phyloP scores from a whole-genome alignment of 331 rosid species.

The Malus hybrid region DNA sequence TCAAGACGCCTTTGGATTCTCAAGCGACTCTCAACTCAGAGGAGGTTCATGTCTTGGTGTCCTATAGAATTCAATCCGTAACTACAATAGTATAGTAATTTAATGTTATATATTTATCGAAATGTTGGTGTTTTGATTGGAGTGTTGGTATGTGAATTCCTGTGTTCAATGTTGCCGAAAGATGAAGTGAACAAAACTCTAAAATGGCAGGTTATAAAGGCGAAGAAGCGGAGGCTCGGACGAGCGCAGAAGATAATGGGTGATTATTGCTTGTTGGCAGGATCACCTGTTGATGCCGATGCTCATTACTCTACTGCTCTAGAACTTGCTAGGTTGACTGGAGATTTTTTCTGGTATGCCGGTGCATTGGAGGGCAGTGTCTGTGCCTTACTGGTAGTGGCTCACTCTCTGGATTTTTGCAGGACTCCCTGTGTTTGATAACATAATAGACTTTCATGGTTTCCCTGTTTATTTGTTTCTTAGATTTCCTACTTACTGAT shows the following conservation, averaged over 20 bases:
- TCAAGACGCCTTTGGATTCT: conserved; percentile 95
- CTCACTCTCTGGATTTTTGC: background rate
- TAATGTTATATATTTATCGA: background rate
- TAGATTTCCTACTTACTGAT: background rate
- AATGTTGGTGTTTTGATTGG: background rate
- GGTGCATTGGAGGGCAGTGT: conserved; percentile 96
- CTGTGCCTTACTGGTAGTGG: conserved; percentile 79
- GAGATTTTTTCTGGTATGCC: conserved; percentile 91
- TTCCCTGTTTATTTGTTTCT: background rate
- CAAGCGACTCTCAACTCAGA: conserved; percentile 99
- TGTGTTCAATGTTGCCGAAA: conserved; percentile 11
- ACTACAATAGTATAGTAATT: too few relatives aligned
- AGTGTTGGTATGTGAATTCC: background rate
- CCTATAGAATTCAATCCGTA: conserved; percentile 33
- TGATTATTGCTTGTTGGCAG: conserved; percentile 92
- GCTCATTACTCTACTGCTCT: conserved; percentile 85
- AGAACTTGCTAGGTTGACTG: conserved; percentile 85
- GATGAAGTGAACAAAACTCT: background rate
- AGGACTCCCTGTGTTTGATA: background rate
- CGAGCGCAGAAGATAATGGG: conserved; percentile 98
- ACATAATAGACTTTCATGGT: background rate
- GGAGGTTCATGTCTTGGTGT: conserved; percentile 99
- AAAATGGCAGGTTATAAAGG: conserved; percentile 74
- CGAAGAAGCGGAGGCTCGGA: conserved; percentile 92
- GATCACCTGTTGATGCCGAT: conserved; percentile 95